A percentile compares a stretch with the other conserved stretches of the same genome.
phyloP scores from a whole-genome alignment of 2,329 filamentous ascomycete genomes.

The Fusarium sp. region DNA sequence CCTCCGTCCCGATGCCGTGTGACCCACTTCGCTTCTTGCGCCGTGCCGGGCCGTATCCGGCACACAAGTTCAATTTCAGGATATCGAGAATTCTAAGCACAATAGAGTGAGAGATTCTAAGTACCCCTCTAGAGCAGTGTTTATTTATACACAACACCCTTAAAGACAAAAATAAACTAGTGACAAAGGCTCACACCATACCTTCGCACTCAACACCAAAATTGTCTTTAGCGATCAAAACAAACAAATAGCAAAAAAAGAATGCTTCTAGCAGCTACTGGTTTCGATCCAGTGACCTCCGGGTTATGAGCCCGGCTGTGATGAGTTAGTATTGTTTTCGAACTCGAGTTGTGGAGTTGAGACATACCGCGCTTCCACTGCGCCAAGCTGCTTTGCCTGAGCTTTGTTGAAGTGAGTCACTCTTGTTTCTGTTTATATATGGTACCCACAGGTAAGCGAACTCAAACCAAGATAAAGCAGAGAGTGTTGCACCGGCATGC shows the following conservation, averaged over 20 bases:
- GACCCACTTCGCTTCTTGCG: neutral
- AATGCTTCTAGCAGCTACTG: constrained; percentile 23
- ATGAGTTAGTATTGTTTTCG: constrained; percentile 9
- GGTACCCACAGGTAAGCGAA: accelerated
- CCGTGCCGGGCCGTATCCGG: neutral
- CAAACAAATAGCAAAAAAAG: neutral
- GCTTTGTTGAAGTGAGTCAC: neutral
- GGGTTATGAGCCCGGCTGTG: constrained; percentile 28
- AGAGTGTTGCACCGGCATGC: accelerated
- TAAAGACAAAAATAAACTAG: neutral
- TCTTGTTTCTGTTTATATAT: neutral
- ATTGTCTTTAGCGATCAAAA: neutral
- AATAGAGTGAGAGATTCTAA: neutral
- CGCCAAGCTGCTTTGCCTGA: constrained; percentile 27
- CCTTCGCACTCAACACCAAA: neutral
- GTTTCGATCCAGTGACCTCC: constrained; percentile 29
- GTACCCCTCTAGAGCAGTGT: accelerated
- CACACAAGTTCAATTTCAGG: neutral
- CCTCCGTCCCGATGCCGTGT: neutral
- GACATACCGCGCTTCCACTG: constrained; percentile 31
- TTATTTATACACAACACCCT: accelerated
- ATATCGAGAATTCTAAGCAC: neutral
- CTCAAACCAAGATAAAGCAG: neutral
- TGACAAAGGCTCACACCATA: neutral
- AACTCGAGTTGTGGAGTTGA: constrained; percentile 6